Evolutionary conservation across 805 yeast species (phyloP), one percentile per base, ranked within the genome.

Genomic region (Grigorovia jiainica): DNA sequence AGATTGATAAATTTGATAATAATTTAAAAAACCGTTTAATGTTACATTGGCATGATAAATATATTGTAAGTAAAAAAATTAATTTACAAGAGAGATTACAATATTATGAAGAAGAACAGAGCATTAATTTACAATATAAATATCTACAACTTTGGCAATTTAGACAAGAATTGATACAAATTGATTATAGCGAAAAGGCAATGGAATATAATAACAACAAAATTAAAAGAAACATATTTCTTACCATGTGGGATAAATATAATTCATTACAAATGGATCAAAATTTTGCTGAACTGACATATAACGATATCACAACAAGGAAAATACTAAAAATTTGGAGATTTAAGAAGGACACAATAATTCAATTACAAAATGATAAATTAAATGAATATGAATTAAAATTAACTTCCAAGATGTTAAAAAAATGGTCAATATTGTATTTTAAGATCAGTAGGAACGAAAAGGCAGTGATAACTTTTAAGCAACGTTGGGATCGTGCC

Each of bases 401-500:
- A 16, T 19, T 52, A 7, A 35, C 60, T 4, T 39, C 57, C 21
- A 52, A 52, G 35, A 49, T 48, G 40, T 40, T 64, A 45, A 64
- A 62, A 35, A 10, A 42, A 5, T 66, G 71, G 70, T 58, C 60
- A 20, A 47, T 66, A 45, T 51, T 54, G 36, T 45, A 52, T 24
- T 46, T 66, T 43, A 66, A 64, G 44, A 45, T 52, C 2, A 52
- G 54, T 29, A 57, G 66, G 42, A 65, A 65, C 43, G 53, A 60
- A 21, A 67, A 63, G 42, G 53, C 58, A 1, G 55, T 64, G 2
- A 53, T 48, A 4, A 48, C 49, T 11, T 65, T 66, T 45, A 50
- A 58, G 34, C 49, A 46, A n/a, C 52, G 72, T 39, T 67, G 71
- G 71, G 53, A 60, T 41, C 55, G 71, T 36, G 71, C 71, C 1